phyloP scores from a whole-genome alignment of 768 basidiomycete genomes.

The Rhizopogon vinicolor region DNA sequence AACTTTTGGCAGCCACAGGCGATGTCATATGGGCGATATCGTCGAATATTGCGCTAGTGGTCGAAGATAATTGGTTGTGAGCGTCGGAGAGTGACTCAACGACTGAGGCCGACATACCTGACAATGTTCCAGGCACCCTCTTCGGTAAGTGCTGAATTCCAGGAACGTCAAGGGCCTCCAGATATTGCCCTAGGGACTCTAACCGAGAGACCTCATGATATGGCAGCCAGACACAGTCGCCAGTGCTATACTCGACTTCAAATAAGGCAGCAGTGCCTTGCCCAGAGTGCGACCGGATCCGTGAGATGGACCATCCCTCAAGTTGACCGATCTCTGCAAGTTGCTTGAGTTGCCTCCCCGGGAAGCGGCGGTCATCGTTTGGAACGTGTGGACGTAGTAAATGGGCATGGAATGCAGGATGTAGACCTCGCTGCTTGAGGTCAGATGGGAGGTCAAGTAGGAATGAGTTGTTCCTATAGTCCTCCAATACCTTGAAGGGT shows the following conservation, averaged over 20 bases:
- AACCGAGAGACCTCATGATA: constrained; percentile 18
- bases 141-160: too few relatives aligned
- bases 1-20: too few relatives aligned
- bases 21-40: too few relatives aligned
- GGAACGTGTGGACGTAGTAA: constrained; percentile 26
- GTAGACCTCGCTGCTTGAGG: constrained; percentile 21
- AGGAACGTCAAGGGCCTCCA: constrained; percentile 7
- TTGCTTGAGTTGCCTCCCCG: constrained; percentile 19
- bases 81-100: too few relatives aligned
- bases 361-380: constrained; percentile 30
- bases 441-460: constrained; percentile 23
- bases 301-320: constrained; percentile 23
- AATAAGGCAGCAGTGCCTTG: constrained; percentile 18
- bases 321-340: constrained; percentile 15
- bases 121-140: too few relatives aligned
- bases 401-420: constrained; percentile 28
- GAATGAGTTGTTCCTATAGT: constrained; percentile 16
- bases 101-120: too few relatives aligned
- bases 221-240: constrained; percentile 31
- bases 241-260: constrained; percentile 28
- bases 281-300: constrained; percentile 22
- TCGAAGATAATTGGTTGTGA: too few relatives aligned
- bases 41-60: too few relatives aligned
- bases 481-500: constrained; percentile 25
- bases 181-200: constrained; percentile 8